Percentiles rank a stretch among this genome's conserved stretches.
These are phyloP conservation scores for Botrytis deweyae DNA, from an alignment of 2,329 filamentous ascomycete species.

Conservation along the genomic window DNA sequence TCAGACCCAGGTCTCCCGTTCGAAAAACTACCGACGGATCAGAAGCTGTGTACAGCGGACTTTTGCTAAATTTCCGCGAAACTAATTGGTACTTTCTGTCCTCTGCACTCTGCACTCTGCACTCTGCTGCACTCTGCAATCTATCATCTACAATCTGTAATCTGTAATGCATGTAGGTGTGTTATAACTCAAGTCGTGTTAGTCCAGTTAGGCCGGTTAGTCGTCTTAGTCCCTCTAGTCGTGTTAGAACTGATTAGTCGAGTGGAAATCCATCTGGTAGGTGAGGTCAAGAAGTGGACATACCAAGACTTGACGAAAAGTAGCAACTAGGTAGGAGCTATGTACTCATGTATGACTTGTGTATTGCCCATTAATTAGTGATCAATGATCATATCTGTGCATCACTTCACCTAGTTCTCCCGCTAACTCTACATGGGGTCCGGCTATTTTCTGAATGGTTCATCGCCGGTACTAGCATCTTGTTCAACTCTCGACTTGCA, in stretches of 20 bases:
- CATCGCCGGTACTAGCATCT: conserved; percentile 11
- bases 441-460: conserved; percentile 11
- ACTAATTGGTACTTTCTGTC: not conserved
- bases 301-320: conserved; percentile 1
- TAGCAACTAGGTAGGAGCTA: not conserved
- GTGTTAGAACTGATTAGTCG: not conserved
- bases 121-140: not conserved
- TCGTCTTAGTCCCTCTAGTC: not conserved
- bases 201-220: not conserved
- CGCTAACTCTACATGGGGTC: not conserved
- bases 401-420: not conserved
- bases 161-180: conserved; percentile 14
- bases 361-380: conserved; percentile 4
- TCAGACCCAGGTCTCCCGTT: not conserved
- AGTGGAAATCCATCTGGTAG: conserved; percentile 1
- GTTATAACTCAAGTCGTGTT: not conserved
- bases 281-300: conserved; percentile 10
- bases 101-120: too few relatives aligned
- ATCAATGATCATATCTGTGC: conserved; percentile 9
- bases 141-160: conserved; percentile 3
- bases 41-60: not conserved
- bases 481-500: not conserved
- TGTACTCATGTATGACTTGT: conserved; percentile 2
- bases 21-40: not conserved
- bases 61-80: not conserved